phyloP scores from a whole-genome alignment of 768 basidiomycete species.

The Trametes sanguinea region DNA sequence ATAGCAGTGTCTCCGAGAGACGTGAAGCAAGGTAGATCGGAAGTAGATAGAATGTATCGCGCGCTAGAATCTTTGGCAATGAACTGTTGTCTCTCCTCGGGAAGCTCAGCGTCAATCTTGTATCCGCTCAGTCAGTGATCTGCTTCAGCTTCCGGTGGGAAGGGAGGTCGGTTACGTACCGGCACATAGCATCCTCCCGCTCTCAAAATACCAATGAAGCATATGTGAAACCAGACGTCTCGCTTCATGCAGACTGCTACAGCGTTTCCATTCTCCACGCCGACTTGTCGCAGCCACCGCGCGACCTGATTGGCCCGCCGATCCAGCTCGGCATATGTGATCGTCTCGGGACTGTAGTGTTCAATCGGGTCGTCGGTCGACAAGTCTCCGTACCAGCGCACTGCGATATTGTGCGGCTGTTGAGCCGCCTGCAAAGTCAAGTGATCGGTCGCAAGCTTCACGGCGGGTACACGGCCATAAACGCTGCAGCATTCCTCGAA shows the following conservation, averaged over 20 bases:
- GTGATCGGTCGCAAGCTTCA: slow-evolving; percentile 16
- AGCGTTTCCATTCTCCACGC: slow-evolving; percentile 41
- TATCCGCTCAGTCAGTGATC: background rate
- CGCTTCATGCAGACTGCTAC: slow-evolving; percentile 50
- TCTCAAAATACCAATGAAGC: slow-evolving; percentile 46
- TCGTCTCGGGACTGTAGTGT: slow-evolving; percentile 10
- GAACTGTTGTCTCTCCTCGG: slow-evolving; percentile 46
- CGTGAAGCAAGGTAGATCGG: slow-evolving; percentile 29
- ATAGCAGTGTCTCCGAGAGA: slow-evolving; percentile 29
- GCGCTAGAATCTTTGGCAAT: slow-evolving; percentile 47
- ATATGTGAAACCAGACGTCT: slow-evolving; percentile 43
- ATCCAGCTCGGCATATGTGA: slow-evolving; percentile 41
- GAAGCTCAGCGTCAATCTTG: slow-evolving; percentile 54
- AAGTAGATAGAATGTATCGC: slow-evolving; percentile 40
- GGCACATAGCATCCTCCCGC: slow-evolving; percentile 56
- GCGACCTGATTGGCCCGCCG: slow-evolving; percentile 42
- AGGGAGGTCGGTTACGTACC: slow-evolving; percentile 31
- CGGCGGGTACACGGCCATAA: slow-evolving; percentile 16
- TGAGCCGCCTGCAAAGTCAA: slow-evolving; percentile 3
- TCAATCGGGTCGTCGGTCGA: slow-evolving; percentile 13
- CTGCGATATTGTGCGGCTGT: slow-evolving; percentile 14
- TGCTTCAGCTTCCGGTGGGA: too few species aligned
- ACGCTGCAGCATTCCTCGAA: slow-evolving; percentile 7
- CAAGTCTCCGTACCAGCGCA: slow-evolving; percentile 21
- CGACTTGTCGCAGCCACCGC: slow-evolving; percentile 41